Conservation (phyloP, 1,284 basidiomycete genomes). For the Pseudomicrostroma phylloplanum region DNA sequence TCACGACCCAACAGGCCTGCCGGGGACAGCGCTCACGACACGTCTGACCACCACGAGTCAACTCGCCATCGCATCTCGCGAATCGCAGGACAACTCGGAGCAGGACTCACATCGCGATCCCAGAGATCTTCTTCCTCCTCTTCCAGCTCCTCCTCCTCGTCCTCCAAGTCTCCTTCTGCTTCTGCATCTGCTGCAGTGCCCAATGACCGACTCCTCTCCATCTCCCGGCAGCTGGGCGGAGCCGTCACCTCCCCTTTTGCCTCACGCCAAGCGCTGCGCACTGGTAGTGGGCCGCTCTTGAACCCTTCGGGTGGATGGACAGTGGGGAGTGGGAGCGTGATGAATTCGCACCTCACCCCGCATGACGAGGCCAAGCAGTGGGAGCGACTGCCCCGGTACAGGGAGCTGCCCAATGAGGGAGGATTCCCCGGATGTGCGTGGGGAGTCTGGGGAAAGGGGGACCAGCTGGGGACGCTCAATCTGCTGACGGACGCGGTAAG, state of each 20-base stretch:
- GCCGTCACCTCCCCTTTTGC: constrained; percentile 11
- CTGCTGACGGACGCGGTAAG: constrained; percentile 64
- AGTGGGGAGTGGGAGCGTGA: not conserved
- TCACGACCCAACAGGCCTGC: not conserved
- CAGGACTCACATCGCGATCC: not conserved
- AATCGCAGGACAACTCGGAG: not conserved
- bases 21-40: not conserved
- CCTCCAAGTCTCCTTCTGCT: constrained; percentile 14
- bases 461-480: constrained; percentile 67
- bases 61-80: constrained; percentile 1
- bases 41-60: not conserved
- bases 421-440: constrained; percentile 56
- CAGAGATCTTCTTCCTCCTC: not conserved
- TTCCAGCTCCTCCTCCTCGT: constrained; percentile 7
- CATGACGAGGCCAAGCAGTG: constrained; percentile 17
- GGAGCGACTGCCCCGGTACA: constrained; percentile 28
- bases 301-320: too few relatives aligned
- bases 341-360: constrained; percentile 8
- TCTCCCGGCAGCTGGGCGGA: constrained; percentile 4
- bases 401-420: constrained; percentile 29
- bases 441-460: constrained; percentile 65
- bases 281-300: constrained; percentile 1
- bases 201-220: constrained; percentile 5
- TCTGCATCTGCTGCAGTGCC: constrained; percentile 6
- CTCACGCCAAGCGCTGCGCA: not conserved